Evolutionary conservation across 768 basidiomycete genomes (phyloP), one percentile per base, ranked within the genome.

Genomic region (Phylloporus sp.): DNA sequence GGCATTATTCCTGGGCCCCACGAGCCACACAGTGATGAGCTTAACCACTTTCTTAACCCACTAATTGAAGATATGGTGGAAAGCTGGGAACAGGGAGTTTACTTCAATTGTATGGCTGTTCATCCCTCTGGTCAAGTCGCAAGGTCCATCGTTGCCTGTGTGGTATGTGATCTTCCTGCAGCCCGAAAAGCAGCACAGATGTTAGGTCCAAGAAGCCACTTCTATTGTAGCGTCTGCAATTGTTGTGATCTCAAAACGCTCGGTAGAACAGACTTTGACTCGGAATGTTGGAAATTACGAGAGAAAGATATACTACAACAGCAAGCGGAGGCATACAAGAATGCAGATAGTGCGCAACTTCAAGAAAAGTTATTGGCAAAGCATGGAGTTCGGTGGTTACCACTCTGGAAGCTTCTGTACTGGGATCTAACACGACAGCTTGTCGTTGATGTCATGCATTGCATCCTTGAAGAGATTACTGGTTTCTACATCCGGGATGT

Each of bases 101-200:
- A 16, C 1, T 69, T 55, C 15, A 54, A 57, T 0, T 13, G 40
- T 1, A 71, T 66, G 0, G 53, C 50, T 6, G 50, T 47, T 5
- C 43, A 49, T 32, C 50, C 45, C 5, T 1, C 18, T 7, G n/a
- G 45, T 10, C 28, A 41, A 6, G 40, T 61, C 7, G 38, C 36
- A 12, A 1, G 36, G 6, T 59, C 64, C 3, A 29, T 59, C 0
- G 29, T 76, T 4, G 57, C 69, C 0, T 49, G 56, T 7, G 47
- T 66, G 0, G 52, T 73, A 1, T 72, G 70, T 44, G 74, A 78
- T 47, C 62, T 76, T 13, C 72, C 65, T 2, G 73, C 69, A 1
- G 65, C 70, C 0, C 29, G 59, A 5, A 64, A 72, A 36, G 11
- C 62, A 3, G 29, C 65, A 1, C 64, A 50, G 4, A 32, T 61